These are phyloP conservation scores for Suillus subalutaceus DNA, from an alignment of 768 basidiomycete species.

Conservation along the genomic window DNA sequence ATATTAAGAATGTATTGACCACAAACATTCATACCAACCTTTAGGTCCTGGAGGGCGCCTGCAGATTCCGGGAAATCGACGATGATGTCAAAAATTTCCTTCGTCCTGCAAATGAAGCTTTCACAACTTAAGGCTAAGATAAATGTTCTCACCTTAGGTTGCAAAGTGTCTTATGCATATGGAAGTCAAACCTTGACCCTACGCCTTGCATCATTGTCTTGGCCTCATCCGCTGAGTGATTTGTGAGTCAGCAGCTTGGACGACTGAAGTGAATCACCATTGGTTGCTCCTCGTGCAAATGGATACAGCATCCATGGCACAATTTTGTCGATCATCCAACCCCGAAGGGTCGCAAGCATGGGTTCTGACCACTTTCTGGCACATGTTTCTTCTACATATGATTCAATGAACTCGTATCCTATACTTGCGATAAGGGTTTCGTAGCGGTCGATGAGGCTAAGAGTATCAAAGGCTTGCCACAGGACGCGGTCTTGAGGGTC, in stretches of 20 bases:
- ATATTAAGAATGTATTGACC: background rate
- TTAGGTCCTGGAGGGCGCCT: constrained; percentile 84
- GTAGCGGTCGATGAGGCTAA: constrained; percentile 81
- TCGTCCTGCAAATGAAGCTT: constrained; percentile 46
- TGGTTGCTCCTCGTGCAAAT: constrained; percentile 69
- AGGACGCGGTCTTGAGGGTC: constrained; percentile 39
- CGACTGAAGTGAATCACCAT: constrained; percentile 36
- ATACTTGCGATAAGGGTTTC: constrained; percentile 83
- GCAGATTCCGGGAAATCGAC: constrained; percentile 90
- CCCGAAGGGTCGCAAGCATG: constrained; percentile 59
- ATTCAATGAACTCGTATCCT: constrained; percentile 85
- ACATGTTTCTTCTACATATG: constrained; percentile 67
- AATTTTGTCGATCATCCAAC: constrained; percentile 81
- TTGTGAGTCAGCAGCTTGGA: constrained; percentile 14
- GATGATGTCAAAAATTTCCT: constrained; percentile 95
- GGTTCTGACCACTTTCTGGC: constrained; percentile 69
- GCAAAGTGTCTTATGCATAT: constrained; percentile 89
- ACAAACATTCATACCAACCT: constrained; percentile 43
- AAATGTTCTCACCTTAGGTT: constrained; percentile 68
- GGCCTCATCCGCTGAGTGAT: constrained; percentile 65
- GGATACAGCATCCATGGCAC: constrained; percentile 86
- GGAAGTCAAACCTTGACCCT: constrained; percentile 86
- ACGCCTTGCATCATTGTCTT: constrained; percentile 73
- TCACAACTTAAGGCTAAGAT: background rate
- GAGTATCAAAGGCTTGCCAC: constrained; percentile 65